Evolutionary conservation across 257 asterid genomes (phyloP).

Genomic region (Primulina huaijiensis): DNA sequence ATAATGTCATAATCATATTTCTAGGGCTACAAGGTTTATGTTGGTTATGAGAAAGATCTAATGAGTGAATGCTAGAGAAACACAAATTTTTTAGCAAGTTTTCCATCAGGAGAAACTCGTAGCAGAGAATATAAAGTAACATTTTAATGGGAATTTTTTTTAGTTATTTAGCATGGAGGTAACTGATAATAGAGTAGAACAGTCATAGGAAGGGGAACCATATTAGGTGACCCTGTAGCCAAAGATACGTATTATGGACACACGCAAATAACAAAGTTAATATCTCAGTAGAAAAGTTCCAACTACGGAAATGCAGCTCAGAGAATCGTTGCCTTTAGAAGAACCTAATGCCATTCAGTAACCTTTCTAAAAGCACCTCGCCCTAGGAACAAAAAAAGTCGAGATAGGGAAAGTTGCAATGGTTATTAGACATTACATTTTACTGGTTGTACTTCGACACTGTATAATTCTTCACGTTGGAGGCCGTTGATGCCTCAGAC

Average conservation of each 20-base stretch:
- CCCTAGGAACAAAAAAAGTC: not conserved
- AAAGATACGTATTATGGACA: not conserved
- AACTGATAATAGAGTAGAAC: not conserved
- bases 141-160: not conserved
- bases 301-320: not conserved
- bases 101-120: not conserved
- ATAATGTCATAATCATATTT: not conserved
- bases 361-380: not conserved
- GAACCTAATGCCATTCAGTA: not conserved
- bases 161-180: conserved; percentile 2
- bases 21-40: not conserved
- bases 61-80: not conserved
- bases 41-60: not conserved
- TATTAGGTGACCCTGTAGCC: not conserved
- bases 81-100: not conserved
- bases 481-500: not conserved
- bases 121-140: not conserved
- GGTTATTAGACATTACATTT: not conserved
- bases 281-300: not conserved
- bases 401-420: not conserved
- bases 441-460: not conserved
- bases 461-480: not conserved
- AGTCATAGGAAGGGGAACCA: not conserved
- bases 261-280: no score
- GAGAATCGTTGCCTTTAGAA: not conserved